These are phyloP conservation scores for Aspergillus steynii DNA, from an alignment of 495 filamentous ascomycete genomes.

Conservation along the genomic window DNA sequence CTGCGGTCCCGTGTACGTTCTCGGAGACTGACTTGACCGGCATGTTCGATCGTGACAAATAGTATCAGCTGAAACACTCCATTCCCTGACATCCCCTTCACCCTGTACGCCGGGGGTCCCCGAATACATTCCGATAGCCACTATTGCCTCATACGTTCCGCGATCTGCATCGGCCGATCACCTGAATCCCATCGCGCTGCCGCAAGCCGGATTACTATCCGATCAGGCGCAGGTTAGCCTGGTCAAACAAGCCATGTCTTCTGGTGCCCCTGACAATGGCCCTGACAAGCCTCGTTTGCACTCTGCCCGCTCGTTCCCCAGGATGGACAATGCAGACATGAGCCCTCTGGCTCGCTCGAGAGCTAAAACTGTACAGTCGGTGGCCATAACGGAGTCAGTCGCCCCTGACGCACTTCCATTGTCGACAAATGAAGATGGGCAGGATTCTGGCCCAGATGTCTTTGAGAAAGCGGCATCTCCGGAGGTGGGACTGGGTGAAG, in stretches of 20 bases:
- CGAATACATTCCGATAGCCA: not conserved
- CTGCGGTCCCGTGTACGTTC: not conserved
- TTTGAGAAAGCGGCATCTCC: constrained; percentile 51
- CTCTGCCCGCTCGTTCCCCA: constrained; percentile 54
- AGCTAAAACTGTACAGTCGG: constrained; percentile 64
- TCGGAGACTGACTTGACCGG: not conserved
- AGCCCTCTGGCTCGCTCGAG: constrained; percentile 50
- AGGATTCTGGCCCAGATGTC: constrained; percentile 41
- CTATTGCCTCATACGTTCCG: constrained; percentile 9
- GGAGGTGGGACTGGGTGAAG: constrained; percentile 53
- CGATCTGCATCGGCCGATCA: constrained; percentile 38
- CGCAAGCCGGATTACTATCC: constrained; percentile 5
- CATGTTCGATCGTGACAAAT: not conserved
- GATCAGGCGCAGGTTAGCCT: constrained; percentile 3
- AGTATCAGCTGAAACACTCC: not conserved
- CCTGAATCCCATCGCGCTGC: constrained; percentile 27
- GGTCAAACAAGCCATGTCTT: constrained; percentile 22
- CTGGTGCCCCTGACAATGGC: constrained; percentile 30
- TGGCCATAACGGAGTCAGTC: constrained; percentile 43
- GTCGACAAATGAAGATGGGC: constrained; percentile 30
- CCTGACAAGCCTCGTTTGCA: constrained; percentile 34
- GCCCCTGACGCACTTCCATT: constrained; percentile 30
- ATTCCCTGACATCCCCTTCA: not conserved
- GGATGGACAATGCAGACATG: constrained; percentile 47
- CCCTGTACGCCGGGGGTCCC: not conserved